These are phyloP conservation scores for Plasmodium knowlesi DNA, from an alignment of 169 alveolate species.

Conservation along the genomic window DNA sequence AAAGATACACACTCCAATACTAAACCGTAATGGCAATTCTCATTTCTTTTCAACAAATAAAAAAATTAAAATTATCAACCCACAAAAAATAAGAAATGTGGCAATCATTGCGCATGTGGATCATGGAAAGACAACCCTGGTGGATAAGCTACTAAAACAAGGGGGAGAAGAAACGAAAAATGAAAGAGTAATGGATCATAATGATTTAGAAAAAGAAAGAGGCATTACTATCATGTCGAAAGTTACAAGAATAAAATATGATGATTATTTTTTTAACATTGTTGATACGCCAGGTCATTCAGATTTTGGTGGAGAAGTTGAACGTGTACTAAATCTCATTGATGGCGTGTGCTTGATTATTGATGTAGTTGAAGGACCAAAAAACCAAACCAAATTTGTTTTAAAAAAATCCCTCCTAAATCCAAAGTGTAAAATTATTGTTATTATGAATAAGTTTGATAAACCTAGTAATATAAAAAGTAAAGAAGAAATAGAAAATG, in stretches of 20 bases:
- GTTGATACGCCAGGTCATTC: conserved; percentile 96
- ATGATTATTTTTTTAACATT: conserved; percentile 86
- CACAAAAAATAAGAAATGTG: conserved; percentile 93
- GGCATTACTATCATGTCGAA: conserved; percentile 98
- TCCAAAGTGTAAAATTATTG: conserved; percentile 82
- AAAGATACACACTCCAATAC: not conserved
- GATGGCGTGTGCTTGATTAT: conserved; percentile 97
- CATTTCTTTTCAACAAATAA: conserved; percentile 64
- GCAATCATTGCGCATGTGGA: conserved; percentile 99
- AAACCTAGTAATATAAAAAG: conserved; percentile 82
- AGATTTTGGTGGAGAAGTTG: conserved; percentile 99
- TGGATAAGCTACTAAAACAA: conserved; percentile 90
- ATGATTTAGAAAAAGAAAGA: conserved; percentile 95
- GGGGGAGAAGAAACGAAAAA: conserved; percentile 83
- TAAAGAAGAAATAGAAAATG: conserved; percentile 93
- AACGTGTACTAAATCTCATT: conserved; percentile 95
- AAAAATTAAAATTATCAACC: conserved; percentile 62
- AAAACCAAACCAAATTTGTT: conserved; percentile 91
- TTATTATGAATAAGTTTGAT: conserved; percentile 85
- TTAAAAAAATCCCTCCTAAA: conserved; percentile 84
- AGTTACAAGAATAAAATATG: conserved; percentile 92
- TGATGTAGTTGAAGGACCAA: conserved; percentile 96
- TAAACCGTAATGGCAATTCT: not conserved
- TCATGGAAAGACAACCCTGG: conserved; percentile 99
- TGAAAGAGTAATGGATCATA: conserved; percentile 90